phyloP scores from a whole-genome alignment of 2,329 filamentous ascomycete genomes.

The Chaetothyriales sp. region DNA sequence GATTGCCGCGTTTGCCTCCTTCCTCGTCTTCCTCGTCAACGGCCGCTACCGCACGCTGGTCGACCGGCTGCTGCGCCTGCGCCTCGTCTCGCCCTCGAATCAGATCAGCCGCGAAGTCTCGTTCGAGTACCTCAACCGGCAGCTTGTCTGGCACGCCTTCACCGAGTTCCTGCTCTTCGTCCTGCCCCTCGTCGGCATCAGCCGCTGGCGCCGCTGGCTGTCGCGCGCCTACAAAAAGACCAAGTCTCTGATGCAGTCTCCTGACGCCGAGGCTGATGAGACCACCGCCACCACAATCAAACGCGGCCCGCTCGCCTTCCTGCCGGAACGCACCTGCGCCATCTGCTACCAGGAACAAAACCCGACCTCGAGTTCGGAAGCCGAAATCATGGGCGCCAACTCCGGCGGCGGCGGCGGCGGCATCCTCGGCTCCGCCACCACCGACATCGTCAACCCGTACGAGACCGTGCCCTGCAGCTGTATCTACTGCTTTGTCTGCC shows the following conservation, averaged over 20 bases:
- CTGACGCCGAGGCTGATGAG: constrained; percentile 30
- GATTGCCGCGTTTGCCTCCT: constrained; percentile 65
- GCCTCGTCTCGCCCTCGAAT: constrained; percentile 68
- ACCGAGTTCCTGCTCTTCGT: constrained; percentile 97
- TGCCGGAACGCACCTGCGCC: constrained; percentile 86
- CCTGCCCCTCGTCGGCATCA: constrained; percentile 88
- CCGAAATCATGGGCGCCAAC: constrained; percentile 54
- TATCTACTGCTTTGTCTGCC: constrained; percentile 88
- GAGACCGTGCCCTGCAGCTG: constrained; percentile 79
- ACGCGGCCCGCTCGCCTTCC: constrained; percentile 62
- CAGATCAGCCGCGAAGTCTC: constrained; percentile 84
- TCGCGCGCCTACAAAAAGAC: constrained; percentile 70
- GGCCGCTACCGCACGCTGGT: constrained; percentile 82
- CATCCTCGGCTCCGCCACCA: constrained; percentile 73
- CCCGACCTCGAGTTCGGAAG: constrained; percentile 52
- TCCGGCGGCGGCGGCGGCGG: constrained; percentile 60
- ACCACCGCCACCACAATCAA: constrained; percentile 33
- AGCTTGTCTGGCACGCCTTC: constrained; percentile 98
- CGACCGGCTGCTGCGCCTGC: constrained; percentile 69
- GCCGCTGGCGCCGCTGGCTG: constrained; percentile 84
- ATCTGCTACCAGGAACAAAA: constrained; percentile 96
- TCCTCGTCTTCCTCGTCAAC: constrained; percentile 79
- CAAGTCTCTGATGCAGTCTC: constrained; percentile 44
- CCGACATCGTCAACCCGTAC: constrained; percentile 92
- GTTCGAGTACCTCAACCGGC: constrained; percentile 93